Evolutionary conservation across 805 yeast species (phyloP).

Genomic region (Grigorovia transvaalensis): DNA sequence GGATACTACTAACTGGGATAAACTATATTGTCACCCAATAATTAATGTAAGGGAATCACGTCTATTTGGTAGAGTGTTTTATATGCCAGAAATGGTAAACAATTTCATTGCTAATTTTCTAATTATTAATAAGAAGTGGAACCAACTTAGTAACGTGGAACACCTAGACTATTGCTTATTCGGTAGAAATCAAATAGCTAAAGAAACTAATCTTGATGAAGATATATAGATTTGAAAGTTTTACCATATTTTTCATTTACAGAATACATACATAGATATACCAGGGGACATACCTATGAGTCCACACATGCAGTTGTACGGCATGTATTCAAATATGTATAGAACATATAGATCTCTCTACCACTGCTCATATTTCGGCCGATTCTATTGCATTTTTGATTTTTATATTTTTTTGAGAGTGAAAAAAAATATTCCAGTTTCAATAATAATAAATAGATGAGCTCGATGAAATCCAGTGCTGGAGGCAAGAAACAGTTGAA

Average conservation of each 20-base stretch:
- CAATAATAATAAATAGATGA: background rate
- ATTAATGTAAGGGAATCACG: conserved; percentile 43
- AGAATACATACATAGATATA: background rate
- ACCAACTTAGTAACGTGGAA: conserved; percentile 27
- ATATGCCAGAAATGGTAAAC: conserved; percentile 35
- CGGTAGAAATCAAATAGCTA: background rate
- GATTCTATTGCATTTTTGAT: background rate
- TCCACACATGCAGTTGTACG: background rate
- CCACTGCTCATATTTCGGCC: background rate
- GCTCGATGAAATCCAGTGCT: background rate
- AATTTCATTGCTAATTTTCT: conserved; percentile 15
- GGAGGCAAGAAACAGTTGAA: conserved; percentile 21
- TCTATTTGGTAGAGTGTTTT: conserved; percentile 46
- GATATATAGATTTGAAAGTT: background rate
- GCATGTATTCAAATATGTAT: too few relatives aligned
- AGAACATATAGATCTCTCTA: too few relatives aligned
- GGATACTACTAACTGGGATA: conserved; percentile 34
- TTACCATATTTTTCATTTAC: background rate
- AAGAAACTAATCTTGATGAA: background rate
- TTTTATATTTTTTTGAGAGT: too few relatives aligned
- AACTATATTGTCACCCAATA: conserved; percentile 38
- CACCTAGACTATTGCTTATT: conserved; percentile 44
- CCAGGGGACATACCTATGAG: background rate
- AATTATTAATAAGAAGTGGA: conserved; percentile 10
- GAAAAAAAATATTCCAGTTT: background rate